Conservation (phyloP, 2,329 filamentous ascomycete genomes). For the Setomelanomma holmii region DNA sequence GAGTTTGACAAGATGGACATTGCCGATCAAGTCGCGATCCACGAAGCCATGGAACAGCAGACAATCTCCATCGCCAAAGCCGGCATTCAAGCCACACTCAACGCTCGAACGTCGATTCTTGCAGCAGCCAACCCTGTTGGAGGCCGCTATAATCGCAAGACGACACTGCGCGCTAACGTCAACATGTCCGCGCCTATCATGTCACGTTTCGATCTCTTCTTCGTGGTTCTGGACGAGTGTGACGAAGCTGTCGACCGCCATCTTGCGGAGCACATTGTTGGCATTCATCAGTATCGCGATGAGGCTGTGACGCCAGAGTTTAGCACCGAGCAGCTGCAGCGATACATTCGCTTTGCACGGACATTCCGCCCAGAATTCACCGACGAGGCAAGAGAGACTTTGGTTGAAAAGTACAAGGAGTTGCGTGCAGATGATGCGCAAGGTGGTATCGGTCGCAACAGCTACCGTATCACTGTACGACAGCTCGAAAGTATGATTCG, state of each 20-base stretch:
- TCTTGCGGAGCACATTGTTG: slow-evolving; percentile 92
- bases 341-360: slow-evolving; percentile 94
- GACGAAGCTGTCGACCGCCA: slow-evolving; percentile 91
- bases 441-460: slow-evolving; percentile 91
- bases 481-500: slow-evolving; percentile 97
- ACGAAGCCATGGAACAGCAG: slow-evolving; percentile 99
- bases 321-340: slow-evolving; percentile 92
- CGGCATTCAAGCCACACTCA: slow-evolving; percentile 96
- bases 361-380: slow-evolving; percentile 95
- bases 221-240: slow-evolving; percentile 95
- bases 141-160: slow-evolving; percentile 96
- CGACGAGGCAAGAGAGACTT: slow-evolving; percentile 79
- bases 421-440: slow-evolving; percentile 91
- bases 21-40: slow-evolving; percentile 94
- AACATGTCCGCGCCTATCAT: slow-evolving; percentile 99
- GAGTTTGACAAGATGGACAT: slow-evolving; percentile 99
- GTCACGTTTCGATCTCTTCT: slow-evolving; percentile 99
- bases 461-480: slow-evolving; percentile 95
- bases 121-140: slow-evolving; percentile 96
- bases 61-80: slow-evolving; percentile 99
- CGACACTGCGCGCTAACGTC: slow-evolving; percentile 90
- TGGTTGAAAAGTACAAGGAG: slow-evolving; percentile 95
- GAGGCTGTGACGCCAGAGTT: slow-evolving; percentile 92
- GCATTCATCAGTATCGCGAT: slow-evolving; percentile 90
- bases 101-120: slow-evolving; percentile 92